Conservation (phyloP, 2,329 filamentous ascomycete genomes). For the Exophiala xenobiotica region DNA sequence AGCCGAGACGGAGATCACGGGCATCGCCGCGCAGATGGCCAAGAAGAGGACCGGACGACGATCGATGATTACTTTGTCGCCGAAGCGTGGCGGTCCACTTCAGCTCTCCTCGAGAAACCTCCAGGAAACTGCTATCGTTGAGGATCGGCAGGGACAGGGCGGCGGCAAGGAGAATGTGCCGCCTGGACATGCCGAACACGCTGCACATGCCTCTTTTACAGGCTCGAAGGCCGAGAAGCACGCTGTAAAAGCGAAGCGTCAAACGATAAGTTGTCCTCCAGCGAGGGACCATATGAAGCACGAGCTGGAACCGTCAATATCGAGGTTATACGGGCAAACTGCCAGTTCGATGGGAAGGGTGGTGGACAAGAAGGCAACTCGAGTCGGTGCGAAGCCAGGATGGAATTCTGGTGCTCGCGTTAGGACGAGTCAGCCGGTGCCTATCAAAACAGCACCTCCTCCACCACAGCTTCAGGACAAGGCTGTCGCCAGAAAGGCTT, state of each 20-base stretch:
- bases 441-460: not conserved
- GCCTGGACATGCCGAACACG: constrained; percentile 41
- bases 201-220: no score
- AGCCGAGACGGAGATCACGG: constrained; percentile 34
- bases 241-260: constrained; percentile 2
- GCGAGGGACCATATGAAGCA: not conserved
- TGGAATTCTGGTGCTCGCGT: constrained; percentile 14
- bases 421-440: not conserved
- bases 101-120: constrained; percentile 41
- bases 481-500: constrained; percentile 5
- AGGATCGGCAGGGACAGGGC: constrained; percentile 54
- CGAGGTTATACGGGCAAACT: constrained; percentile 3
- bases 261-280: constrained; percentile 18
- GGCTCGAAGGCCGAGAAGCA: constrained; percentile 9
- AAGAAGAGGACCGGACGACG: constrained; percentile 34
- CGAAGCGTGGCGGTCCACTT: constrained; percentile 49
- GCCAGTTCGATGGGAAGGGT: constrained; percentile 3
- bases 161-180: constrained; percentile 64
- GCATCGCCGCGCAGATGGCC: constrained; percentile 37
- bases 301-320: not conserved
- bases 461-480: not conserved
- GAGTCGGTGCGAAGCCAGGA: constrained; percentile 2
- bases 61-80: constrained; percentile 42
- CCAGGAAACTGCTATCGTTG: constrained; percentile 43
- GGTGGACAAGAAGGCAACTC: not conserved